Evolutionary conservation across 1,139 yeast genomes (phyloP).

Genomic region (Hemisphaericaspora subhashii): DNA sequence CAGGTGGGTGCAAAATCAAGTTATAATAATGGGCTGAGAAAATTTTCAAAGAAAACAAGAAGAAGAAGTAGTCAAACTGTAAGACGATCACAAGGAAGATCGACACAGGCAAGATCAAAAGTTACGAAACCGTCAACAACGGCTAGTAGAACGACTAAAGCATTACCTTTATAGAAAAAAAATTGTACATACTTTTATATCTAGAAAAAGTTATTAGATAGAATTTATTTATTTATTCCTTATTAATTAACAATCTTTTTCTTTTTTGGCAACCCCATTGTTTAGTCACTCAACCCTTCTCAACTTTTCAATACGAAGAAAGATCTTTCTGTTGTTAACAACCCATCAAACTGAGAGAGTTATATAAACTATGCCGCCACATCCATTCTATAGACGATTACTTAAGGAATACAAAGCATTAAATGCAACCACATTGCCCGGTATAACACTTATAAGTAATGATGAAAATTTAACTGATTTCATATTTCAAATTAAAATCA

Average conservation of each 20-base stretch:
- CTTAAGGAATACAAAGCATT: conserved; percentile 41
- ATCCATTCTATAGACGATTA: conserved; percentile 39
- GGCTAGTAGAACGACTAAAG: background rate
- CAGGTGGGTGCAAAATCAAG: background rate
- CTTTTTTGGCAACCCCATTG: too few relatives aligned
- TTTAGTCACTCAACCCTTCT: background rate
- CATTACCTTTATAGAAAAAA: background rate
- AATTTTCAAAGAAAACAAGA: background rate
- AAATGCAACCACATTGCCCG: conserved; percentile 22
- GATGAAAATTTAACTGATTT: conserved; percentile 24
- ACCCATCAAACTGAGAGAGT: too few relatives aligned
- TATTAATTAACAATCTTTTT: too few relatives aligned
- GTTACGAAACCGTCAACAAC: background rate
- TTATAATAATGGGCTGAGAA: background rate
- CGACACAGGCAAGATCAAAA: background rate
- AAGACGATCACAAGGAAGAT: background rate
- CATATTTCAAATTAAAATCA: conserved; percentile 25
- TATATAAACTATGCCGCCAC: conserved; percentile 15
- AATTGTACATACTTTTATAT: background rate
- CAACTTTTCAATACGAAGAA: too few relatives aligned
- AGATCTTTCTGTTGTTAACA: too few relatives aligned
- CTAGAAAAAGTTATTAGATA: background rate
- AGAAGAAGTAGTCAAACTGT: background rate
- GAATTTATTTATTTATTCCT: background rate
- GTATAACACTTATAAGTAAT: conserved; percentile 27